Evolutionary conservation across 73 alveolate genomes (phyloP), one percentile per base, ranked within the genome.

Genomic region (Uronychia setigera): DNA sequence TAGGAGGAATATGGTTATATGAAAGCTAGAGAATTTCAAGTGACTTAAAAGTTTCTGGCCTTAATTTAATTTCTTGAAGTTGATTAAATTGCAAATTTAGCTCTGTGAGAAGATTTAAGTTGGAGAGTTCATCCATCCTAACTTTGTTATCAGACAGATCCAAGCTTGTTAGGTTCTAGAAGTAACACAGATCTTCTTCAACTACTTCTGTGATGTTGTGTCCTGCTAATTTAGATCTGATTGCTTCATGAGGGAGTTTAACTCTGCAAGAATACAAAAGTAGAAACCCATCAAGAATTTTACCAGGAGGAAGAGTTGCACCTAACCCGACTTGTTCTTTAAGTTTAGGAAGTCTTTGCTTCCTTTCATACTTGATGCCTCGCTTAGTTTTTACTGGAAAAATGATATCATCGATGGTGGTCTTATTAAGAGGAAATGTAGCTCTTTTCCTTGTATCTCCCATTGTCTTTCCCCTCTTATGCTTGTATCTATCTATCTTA

Each of bases 201-300:
- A 88, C 92, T 1, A 91, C 92, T 35, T 91, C 96, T 0, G 76
- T 79, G 13, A 91, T 91, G 58, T 89, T 89, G 76, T 81, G 32
- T 11, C 89, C 88, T 29, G 91, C 80, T 1, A 91, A 83, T 60
- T 87, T 91, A 26, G 90, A 80, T 30, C 83, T 35, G 80, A 91
- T 83, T 1, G 96, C 90, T 74, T 91, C 96, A 46, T 87, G 90
- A 19, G 96, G 96, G 5, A 86, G 82, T 33, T 90, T 89, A 11
- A 91, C 96, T 82, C 92, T 75, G 90, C 96, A 91, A 0, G 90
- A 87, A 32, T 80, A 86, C 0, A 87, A 59, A n/a, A 91, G 59
- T 26, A 91, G 80, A 59, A 87, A 91, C 27, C 96, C 94, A 74
- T 91, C 96, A 1, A 91, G 87, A 26, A 87, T 27, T 91, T 88